phyloP scores from a whole-genome alignment of 306 rosid genomes.

The Alnus glutinosa region DNA sequence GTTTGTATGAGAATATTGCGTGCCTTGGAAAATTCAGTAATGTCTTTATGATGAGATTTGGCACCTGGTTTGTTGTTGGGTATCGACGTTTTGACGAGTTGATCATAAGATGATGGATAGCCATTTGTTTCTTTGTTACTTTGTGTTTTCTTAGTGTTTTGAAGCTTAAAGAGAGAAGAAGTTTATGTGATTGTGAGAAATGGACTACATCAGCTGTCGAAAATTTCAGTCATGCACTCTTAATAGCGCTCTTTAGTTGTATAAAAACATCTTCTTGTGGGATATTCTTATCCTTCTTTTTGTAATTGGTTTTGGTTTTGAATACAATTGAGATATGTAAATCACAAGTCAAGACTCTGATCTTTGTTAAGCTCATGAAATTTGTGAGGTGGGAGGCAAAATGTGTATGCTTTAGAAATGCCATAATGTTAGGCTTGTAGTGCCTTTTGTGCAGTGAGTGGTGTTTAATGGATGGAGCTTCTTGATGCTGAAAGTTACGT shows the following conservation, averaged over 20 bases:
- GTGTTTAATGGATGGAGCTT: neutral
- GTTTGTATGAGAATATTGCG: constrained; percentile 1
- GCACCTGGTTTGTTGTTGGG: neutral
- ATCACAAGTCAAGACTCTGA: neutral
- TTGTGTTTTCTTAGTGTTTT: neutral
- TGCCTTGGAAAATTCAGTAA: neutral
- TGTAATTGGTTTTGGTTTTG: too few relatives aligned
- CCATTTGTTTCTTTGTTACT: neutral
- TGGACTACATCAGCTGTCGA: neutral
- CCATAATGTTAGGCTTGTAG: neutral
- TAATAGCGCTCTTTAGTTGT: neutral
- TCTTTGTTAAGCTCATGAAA: neutral
- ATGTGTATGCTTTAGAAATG: neutral
- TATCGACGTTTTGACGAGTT: neutral
- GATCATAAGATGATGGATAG: neutral
- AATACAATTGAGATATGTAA: too few relatives aligned
- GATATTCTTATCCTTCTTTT: neutral
- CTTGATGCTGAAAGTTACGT: neutral
- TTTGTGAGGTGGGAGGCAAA: neutral
- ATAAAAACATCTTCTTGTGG: neutral
- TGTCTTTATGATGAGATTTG: neutral
- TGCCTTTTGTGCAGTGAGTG: neutral
- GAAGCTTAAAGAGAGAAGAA: neutral
- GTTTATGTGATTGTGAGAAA: neutral
- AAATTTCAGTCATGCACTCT: neutral